These are phyloP conservation scores for Basipetospora chlamydospora DNA, from an alignment of 2,329 filamentous ascomycete genomes.

Conservation along the genomic window DNA sequence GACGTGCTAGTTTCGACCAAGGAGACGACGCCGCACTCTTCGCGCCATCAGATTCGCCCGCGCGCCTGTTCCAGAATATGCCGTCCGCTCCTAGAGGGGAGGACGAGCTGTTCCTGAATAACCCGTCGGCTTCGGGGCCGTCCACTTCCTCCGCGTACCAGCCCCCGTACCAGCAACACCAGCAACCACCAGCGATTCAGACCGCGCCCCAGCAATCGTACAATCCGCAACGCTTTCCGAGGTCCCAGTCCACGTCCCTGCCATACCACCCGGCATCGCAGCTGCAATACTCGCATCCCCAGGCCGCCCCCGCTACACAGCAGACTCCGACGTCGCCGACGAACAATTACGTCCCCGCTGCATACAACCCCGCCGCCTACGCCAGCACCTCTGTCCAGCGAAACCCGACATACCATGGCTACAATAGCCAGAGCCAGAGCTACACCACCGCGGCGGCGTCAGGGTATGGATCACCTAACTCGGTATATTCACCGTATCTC, in stretches of 20 bases:
- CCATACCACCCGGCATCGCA: constrained; percentile 32
- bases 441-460: neutral
- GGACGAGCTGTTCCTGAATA: constrained; percentile 52
- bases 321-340: constrained; percentile 17
- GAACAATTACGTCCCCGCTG: constrained; percentile 32
- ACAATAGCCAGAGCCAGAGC: constrained; percentile 22
- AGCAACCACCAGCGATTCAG: constrained; percentile 6
- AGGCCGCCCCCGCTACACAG: constrained; percentile 17
- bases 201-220: constrained; percentile 40
- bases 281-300: constrained; percentile 18
- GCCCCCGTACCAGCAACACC: neutral
- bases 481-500: constrained; percentile 2
- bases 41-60: constrained; percentile 12
- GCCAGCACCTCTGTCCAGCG: constrained; percentile 32
- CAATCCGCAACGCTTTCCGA: constrained; percentile 54
- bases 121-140: constrained; percentile 16
- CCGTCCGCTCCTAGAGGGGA: constrained; percentile 18
- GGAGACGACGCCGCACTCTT: constrained; percentile 55
- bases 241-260: constrained; percentile 36
- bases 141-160: too few relatives aligned
- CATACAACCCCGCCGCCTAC: constrained; percentile 48
- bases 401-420: constrained; percentile 34
- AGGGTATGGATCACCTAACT: constrained; percentile 9
- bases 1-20: constrained; percentile 59
- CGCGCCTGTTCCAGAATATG: constrained; percentile 10